Percentiles rank a stretch among this genome's conserved stretches.
phyloP scores from a whole-genome alignment of 345 rosid genomes.

The Reutealis trisperma region DNA sequence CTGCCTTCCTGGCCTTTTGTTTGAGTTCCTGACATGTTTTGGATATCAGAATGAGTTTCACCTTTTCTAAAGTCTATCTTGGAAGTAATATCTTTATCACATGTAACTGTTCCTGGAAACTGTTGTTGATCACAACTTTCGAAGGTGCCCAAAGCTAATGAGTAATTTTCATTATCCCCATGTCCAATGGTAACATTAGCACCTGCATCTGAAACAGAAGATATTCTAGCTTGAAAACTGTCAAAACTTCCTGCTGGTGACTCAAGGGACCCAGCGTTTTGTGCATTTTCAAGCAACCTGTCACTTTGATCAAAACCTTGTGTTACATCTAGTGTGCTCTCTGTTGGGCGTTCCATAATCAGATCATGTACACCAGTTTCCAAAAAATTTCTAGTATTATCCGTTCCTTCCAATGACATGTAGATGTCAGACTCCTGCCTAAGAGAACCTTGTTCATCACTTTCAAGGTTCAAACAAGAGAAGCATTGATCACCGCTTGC shows the following conservation, averaged over 20 bases:
- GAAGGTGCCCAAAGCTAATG: slow-evolving; percentile 23
- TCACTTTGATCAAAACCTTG: slow-evolving; percentile 29
- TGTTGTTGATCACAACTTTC: slow-evolving; percentile 9
- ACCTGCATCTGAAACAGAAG: slow-evolving; percentile 14
- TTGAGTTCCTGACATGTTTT: not conserved
- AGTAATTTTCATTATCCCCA: slow-evolving; percentile 19
- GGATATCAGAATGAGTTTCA: slow-evolving; percentile 15
- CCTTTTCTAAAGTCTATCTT: not conserved
- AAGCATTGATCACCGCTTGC: slow-evolving; percentile 24
- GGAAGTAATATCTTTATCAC: slow-evolving; percentile 1
- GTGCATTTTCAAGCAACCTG: slow-evolving; percentile 26
- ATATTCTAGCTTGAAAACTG: slow-evolving; percentile 13
- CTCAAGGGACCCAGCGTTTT: slow-evolving; percentile 15
- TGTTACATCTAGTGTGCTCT: slow-evolving; percentile 11
- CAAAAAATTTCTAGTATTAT: slow-evolving; percentile 9
- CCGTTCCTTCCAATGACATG: slow-evolving; percentile 24
- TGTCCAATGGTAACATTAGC: slow-evolving; percentile 17
- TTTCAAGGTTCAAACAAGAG: slow-evolving; percentile 23
- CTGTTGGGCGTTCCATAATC: slow-evolving; percentile 10
- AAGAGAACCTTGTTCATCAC: slow-evolving; percentile 20
- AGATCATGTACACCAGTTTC: slow-evolving; percentile 18
- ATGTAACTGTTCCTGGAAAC: slow-evolving; percentile 15
- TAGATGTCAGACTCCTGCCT: slow-evolving; percentile 8
- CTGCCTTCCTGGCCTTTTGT: slow-evolving; percentile 1
- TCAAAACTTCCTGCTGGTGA: slow-evolving; percentile 10